Evolutionary conservation across 75 land plant species (phyloP).

Genomic region (Pinus taeda): DNA sequence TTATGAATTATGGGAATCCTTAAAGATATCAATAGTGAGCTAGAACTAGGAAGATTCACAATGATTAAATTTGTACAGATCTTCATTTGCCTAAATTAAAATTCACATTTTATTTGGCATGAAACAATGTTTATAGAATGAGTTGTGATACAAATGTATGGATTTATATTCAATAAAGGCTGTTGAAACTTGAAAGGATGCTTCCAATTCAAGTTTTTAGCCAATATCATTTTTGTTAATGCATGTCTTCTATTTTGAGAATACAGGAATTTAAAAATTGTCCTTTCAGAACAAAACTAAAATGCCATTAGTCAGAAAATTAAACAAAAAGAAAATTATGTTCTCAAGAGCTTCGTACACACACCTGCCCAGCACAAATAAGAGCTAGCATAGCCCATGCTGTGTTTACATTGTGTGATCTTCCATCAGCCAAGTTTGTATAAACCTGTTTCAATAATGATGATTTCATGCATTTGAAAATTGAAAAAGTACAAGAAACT

Average conservation of each 20-base stretch:
- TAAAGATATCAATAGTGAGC: neutral
- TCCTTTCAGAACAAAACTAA: slow-evolving; percentile 11
- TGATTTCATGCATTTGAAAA: neutral
- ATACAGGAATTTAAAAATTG: neutral
- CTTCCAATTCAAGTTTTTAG: too few species aligned
- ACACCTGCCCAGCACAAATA: slow-evolving; percentile 76
- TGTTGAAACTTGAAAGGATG: too few species aligned
- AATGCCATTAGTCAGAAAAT: slow-evolving; percentile 41
- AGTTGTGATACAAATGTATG: too few species aligned
- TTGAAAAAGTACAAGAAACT: too few species aligned
- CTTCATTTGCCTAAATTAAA: neutral
- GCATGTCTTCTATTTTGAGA: neutral
- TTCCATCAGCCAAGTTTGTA: slow-evolving; percentile 47
- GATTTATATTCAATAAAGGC: too few species aligned
- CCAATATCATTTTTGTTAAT: neutral
- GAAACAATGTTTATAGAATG: too few species aligned
- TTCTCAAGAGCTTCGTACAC: neutral
- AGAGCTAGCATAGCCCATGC: slow-evolving; percentile 83
- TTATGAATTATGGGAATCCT: neutral
- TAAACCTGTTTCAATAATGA: slow-evolving; percentile 44
- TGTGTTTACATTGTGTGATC: slow-evolving; percentile 68
- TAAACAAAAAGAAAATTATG: slow-evolving; percentile 27
- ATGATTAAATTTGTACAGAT: neutral
- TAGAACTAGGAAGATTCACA: neutral
- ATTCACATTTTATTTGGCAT: neutral